These are phyloP conservation scores for Thraustotheca clavata DNA, from an alignment of 352 stramenopile species.

Conservation along the genomic window DNA sequence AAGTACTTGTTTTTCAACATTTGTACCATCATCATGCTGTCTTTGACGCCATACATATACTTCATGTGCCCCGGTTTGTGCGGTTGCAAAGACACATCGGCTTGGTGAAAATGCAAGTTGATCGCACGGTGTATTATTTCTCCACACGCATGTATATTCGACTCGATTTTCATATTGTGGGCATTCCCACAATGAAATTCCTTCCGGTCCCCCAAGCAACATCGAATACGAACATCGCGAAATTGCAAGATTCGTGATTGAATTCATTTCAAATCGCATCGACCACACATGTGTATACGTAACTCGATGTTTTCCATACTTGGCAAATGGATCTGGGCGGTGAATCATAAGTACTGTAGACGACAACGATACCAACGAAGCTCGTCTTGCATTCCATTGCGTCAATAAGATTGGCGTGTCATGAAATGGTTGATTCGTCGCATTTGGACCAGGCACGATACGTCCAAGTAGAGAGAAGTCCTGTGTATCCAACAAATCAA, in stretches of 20 bases:
- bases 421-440: constrained; percentile 31
- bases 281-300: constrained; percentile 40
- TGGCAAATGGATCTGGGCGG: constrained; percentile 35
- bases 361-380: constrained; percentile 67
- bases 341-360: constrained; percentile 52
- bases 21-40: neutral
- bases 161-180: constrained; percentile 32
- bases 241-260: constrained; percentile 50
- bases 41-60: constrained; percentile 42
- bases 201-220: constrained; percentile 37
- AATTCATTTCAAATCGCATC: constrained; percentile 29
- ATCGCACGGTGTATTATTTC: constrained; percentile 25
- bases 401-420: constrained; percentile 44
- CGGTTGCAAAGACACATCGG: constrained; percentile 51
- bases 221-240: constrained; percentile 51
- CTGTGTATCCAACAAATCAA: constrained; percentile 72
- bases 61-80: constrained; percentile 26
- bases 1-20: constrained; percentile 32
- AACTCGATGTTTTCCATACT: constrained; percentile 27
- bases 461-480: constrained; percentile 71
- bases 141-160: constrained; percentile 12
- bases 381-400: constrained; percentile 70
- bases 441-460: constrained; percentile 31
- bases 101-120: constrained; percentile 72
- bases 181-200: constrained; percentile 33